Conservation (phyloP, 192 early-diverging fungal genomes). For the Thoreauomyces humboldtii region DNA sequence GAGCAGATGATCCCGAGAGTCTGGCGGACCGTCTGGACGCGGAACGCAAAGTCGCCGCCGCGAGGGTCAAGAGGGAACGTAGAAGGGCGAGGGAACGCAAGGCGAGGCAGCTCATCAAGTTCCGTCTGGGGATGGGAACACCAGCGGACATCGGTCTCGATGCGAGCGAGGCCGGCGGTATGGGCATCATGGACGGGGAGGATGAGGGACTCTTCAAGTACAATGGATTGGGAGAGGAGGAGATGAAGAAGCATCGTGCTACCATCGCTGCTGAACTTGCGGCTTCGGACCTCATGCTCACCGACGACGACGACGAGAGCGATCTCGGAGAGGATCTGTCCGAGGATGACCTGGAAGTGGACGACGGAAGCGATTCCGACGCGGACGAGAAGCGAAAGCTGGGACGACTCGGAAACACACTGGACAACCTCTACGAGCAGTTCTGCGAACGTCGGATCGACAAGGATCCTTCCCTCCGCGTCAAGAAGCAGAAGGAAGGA, state of each 20-base stretch:
- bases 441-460: conserved; percentile 71
- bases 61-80: conserved; percentile 36
- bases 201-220: conserved; percentile 21
- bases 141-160: conserved; percentile 53
- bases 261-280: not conserved
- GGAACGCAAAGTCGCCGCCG: conserved; percentile 22
- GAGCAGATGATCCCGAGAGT: conserved; percentile 21
- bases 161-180: conserved; percentile 23
- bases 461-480: conserved; percentile 71
- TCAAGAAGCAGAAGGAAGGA: conserved; percentile 63
- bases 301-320: conserved; percentile 25
- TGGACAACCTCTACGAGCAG: conserved; percentile 68
- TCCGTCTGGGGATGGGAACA: conserved; percentile 55
- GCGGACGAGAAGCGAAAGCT: conserved; percentile 50
- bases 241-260: not conserved
- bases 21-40: conserved; percentile 22
- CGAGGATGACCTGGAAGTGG: conserved; percentile 40
- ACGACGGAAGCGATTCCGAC: conserved; percentile 48
- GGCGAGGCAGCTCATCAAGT: conserved; percentile 47
- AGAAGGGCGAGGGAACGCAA: conserved; percentile 47
- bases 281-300: not conserved
- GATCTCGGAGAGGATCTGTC: conserved; percentile 37
- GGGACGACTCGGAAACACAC: conserved; percentile 31
- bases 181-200: conserved; percentile 23
- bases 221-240: conserved; percentile 1